Base-by-base conservation (phyloP, 495 filamentous ascomycete species). In the Neurospora pannonica region DNA sequence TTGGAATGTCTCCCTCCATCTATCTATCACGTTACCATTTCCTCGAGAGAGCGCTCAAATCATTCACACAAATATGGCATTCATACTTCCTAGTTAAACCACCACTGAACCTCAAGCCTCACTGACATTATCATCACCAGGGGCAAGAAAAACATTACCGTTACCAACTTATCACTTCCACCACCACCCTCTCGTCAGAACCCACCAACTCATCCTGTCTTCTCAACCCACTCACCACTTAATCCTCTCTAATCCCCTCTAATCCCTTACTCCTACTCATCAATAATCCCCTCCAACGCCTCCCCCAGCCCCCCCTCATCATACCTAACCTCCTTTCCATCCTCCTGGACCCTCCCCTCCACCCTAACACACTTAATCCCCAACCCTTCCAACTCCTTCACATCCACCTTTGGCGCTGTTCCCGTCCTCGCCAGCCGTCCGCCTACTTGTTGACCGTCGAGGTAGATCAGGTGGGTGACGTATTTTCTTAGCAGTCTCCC, bases 391-490 rank as follows among this genome's bases (percentile, higher is more conserved):
- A 98, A 84, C 72, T 88, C 86, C 21, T 86, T 86, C 70, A 83
- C 88, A 77, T 97, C 90, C 4, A 97, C 92, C 13, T 74, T 79
- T 0, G 96, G 96, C 54, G 89, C 89, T 0, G 88, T 62, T 8
- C 54, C 54, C 54, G 28, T 34, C 28, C 54, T 62, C 6, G 54
- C 54, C 15, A 62, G 15, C 9, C 24, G 5, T 17, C 54, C 43
- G 4, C 67, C 71, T 6, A 74, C 72, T 6, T 69, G 91, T 4
- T 86, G 82, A 0, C 92, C 92, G 19, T 94, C 92, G 9, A 98
- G 81, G 76, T 97, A 91, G 11, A 98, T 83, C 11, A 98, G 80
- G 81, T 98, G 94, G 19, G 91, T 97, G 4, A 98, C 90, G 78
- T 96, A 97, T 34, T 75, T 77, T 34, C 79, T 80, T 72, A 82